A percentile compares a stretch with the other conserved stretches of the same genome.
phyloP scores from a whole-genome alignment of 495 filamentous ascomycete genomes.

The Hyaloscypha variabilis region DNA sequence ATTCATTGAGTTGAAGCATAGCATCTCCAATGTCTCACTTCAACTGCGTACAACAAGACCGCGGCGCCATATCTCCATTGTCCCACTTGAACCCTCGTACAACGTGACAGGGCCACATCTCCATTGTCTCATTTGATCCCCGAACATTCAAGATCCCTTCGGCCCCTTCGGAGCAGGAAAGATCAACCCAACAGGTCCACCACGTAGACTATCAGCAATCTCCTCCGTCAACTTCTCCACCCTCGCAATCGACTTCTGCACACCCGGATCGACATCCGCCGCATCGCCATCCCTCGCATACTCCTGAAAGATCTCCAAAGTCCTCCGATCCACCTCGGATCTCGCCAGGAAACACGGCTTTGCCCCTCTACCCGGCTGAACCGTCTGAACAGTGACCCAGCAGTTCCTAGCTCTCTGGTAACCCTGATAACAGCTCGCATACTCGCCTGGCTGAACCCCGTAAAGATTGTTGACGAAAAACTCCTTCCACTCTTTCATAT shows the following conservation, averaged over 20 bases:
- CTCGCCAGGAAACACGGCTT: neutral
- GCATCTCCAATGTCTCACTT: too few relatives aligned
- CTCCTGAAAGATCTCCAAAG: neutral
- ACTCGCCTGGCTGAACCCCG: neutral
- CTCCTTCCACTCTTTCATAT: neutral
- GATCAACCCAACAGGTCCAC: neutral
- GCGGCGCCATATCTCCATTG: too few relatives aligned
- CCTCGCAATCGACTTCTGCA: neutral
- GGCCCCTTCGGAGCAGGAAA: too few relatives aligned
- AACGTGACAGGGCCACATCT: too few relatives aligned
- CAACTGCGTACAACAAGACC: too few relatives aligned
- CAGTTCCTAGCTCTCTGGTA: neutral
- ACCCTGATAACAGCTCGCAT: neutral
- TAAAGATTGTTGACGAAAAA: neutral
- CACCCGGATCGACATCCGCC: neutral
- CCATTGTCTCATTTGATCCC: too few relatives aligned
- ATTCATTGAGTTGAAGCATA: too few relatives aligned
- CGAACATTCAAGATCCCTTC: too few relatives aligned
- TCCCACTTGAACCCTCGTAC: too few relatives aligned
- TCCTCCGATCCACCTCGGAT: neutral
- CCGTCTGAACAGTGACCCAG: neutral
- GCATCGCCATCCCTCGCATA: neutral
- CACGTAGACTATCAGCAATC: constrained; percentile 5
- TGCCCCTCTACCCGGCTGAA: neutral
- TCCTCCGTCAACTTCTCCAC: constrained; percentile 8